A percentile compares a stretch with the other conserved stretches of the same genome.
Evolutionary conservation across 257 asterid genomes (phyloP).

Genomic region (Marsdenia floribunda): DNA sequence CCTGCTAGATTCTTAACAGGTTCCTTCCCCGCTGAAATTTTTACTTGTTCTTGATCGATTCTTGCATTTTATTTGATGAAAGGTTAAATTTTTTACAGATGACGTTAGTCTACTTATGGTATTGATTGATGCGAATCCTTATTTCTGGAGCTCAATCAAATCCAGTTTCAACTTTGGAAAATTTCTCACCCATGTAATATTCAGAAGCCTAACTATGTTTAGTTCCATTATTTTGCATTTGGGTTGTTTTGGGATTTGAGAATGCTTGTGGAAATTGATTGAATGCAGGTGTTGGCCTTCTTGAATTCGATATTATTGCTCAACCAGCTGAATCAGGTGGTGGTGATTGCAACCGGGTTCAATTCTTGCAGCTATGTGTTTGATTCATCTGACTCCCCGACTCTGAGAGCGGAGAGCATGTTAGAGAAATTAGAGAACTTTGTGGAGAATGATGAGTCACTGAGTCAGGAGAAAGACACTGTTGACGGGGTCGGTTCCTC

Average conservation of each 20-base stretch:
- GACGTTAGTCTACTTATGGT: constrained; percentile 90
- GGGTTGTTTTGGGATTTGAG: not conserved
- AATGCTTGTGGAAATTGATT: not conserved
- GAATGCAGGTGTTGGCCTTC: constrained; percentile 65
- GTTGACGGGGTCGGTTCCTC: constrained; percentile 64
- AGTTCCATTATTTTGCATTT: not conserved
- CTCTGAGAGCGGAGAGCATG: constrained; percentile 59
- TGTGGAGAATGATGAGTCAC: constrained; percentile 60
- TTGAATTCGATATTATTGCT: constrained; percentile 67
- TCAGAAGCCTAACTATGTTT: constrained; percentile 7
- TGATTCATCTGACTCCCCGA: constrained; percentile 58
- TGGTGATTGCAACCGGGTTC: constrained; percentile 76
- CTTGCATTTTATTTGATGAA: not conserved
- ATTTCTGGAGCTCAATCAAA: constrained; percentile 72
- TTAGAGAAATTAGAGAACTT: constrained; percentile 67
- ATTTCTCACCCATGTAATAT: constrained; percentile 70
- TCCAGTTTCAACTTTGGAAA: constrained; percentile 52
- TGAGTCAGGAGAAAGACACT: constrained; percentile 43
- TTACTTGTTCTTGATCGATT: not conserved
- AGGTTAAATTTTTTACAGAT: constrained; percentile 34
- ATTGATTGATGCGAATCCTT: constrained; percentile 69
- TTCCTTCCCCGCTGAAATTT: not conserved
- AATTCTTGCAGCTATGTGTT: constrained; percentile 65
- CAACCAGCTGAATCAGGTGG: constrained; percentile 81
- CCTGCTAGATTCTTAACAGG: constrained; percentile 18